These are phyloP conservation scores for Rhodotorula paludigena DNA, from an alignment of 768 basidiomycete species.

Conservation along the genomic window DNA sequence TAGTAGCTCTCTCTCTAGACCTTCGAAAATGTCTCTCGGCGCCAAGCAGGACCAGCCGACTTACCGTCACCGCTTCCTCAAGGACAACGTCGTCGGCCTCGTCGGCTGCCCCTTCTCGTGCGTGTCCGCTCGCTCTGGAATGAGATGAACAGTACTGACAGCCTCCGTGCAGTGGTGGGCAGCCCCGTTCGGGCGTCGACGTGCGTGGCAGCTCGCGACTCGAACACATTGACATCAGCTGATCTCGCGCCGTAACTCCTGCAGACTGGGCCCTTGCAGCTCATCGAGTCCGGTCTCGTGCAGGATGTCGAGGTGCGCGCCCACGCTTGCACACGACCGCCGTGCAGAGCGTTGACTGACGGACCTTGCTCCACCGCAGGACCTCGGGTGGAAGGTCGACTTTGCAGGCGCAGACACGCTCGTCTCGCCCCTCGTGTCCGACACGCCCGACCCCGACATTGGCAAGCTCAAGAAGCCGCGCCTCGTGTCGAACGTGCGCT, in stretches of 20 bases:
- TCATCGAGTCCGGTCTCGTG: constrained; percentile 80
- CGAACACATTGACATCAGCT: too few species aligned
- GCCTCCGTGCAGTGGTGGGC: constrained; percentile 44
- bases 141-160: constrained; percentile 44
- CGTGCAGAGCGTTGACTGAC: too few species aligned
- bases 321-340: background rate
- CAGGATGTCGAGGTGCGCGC: constrained; percentile 34
- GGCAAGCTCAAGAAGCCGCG: constrained; percentile 86
- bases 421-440: constrained; percentile 25
- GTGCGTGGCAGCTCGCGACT: too few species aligned
- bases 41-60: constrained; percentile 13
- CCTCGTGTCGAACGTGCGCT: constrained; percentile 60
- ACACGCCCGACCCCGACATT: constrained; percentile 67
- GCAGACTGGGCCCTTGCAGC: constrained; percentile 69
- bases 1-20: background rate
- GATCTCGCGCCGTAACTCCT: too few species aligned
- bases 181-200: constrained; percentile 78
- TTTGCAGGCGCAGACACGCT: constrained; percentile 60
- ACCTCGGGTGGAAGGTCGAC: constrained; percentile 77
- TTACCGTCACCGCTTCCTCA: constrained; percentile 26
- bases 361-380: background rate
- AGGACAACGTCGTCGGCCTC: constrained; percentile 67
- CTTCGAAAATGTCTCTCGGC: background rate
- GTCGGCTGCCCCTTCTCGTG: constrained; percentile 95
- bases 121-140: constrained; percentile 50